A percentile compares a stretch with the other conserved stretches of the same genome.
These are phyloP conservation scores for Periconia sp. DNA, from an alignment of 2,329 filamentous ascomycete genomes.

Conservation along the genomic window DNA sequence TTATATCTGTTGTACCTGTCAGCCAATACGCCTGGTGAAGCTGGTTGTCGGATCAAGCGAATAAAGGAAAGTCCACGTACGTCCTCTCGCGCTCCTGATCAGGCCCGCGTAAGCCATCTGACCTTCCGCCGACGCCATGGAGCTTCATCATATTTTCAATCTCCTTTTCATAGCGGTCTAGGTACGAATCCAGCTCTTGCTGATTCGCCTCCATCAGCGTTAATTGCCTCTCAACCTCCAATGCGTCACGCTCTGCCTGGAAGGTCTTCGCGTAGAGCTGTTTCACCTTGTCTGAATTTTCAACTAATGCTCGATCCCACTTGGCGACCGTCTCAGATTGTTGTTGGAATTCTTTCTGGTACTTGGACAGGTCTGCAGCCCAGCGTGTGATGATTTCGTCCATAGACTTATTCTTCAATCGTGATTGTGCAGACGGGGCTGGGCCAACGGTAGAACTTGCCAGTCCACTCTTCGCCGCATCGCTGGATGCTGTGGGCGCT, in stretches of 20 bases:
- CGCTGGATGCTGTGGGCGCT: conserved; percentile 21
- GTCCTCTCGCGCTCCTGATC: conserved; percentile 96
- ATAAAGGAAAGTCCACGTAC: conserved; percentile 52
- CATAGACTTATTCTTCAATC: conserved; percentile 98
- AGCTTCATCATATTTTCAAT: conserved; percentile 93
- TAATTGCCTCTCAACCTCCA: conserved; percentile 92
- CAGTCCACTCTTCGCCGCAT: conserved; percentile 51
- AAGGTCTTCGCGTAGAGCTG: conserved; percentile 91
- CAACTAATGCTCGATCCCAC: conserved; percentile 92
- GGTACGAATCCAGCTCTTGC: conserved; percentile 83
- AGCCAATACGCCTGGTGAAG: conserved; percentile 19
- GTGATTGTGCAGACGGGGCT: conserved; percentile 77
- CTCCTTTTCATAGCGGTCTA: conserved; percentile 90
- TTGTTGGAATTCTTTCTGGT: conserved; percentile 94
- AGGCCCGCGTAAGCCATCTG: conserved; percentile 79
- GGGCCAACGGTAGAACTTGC: conserved; percentile 81
- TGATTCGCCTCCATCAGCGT: conserved; percentile 90
- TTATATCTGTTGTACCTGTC: conserved; percentile 66
- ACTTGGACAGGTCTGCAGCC: conserved; percentile 93
- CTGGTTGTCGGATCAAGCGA: not conserved
- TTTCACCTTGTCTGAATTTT: conserved; percentile 94
- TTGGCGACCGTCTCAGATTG: conserved; percentile 85
- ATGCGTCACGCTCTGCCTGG: conserved; percentile 89
- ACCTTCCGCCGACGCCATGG: conserved; percentile 66
- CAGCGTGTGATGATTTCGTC: conserved; percentile 97